phyloP scores from a whole-genome alignment of 306 rosid genomes.

The Betula pendula region DNA sequence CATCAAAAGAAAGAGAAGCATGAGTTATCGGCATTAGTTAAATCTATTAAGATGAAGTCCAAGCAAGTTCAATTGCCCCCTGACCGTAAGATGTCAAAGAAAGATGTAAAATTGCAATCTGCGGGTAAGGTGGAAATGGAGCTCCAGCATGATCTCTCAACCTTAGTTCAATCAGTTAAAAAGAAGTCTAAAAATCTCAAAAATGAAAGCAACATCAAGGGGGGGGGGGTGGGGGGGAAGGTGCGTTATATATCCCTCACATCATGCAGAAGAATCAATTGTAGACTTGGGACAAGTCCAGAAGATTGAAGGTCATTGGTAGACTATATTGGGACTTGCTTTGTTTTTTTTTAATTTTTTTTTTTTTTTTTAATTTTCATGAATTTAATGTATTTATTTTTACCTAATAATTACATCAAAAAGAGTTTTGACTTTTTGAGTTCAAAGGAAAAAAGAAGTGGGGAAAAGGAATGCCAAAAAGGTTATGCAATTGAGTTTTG shows the following conservation, averaged over 20 bases:
- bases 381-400: too few species aligned
- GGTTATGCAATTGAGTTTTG: too few species aligned
- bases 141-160: slow-evolving; percentile 29
- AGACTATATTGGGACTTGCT: background rate
- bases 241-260: background rate
- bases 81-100: slow-evolving; percentile 26
- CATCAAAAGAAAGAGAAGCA: slow-evolving; percentile 43
- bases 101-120: slow-evolving; percentile 29
- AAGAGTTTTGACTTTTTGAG: too few species aligned
- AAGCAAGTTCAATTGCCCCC: slow-evolving; percentile 47
- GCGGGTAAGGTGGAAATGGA: slow-evolving; percentile 24
- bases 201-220: background rate
- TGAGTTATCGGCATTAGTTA: slow-evolving; percentile 58
- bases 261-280: background rate
- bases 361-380: background rate
- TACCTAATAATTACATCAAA: too few species aligned
- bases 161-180: slow-evolving; percentile 25
- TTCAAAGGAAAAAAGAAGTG: too few species aligned
- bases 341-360: background rate
- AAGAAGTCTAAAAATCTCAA: slow-evolving; percentile 25
- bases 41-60: slow-evolving; percentile 73
- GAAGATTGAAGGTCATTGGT: background rate
- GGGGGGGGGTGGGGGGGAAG: background rate
- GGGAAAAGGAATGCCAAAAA: too few species aligned
- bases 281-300: background rate